Evolutionary conservation across 1,284 basidiomycete genomes (phyloP).

Genomic region (Agaricales sp.): DNA sequence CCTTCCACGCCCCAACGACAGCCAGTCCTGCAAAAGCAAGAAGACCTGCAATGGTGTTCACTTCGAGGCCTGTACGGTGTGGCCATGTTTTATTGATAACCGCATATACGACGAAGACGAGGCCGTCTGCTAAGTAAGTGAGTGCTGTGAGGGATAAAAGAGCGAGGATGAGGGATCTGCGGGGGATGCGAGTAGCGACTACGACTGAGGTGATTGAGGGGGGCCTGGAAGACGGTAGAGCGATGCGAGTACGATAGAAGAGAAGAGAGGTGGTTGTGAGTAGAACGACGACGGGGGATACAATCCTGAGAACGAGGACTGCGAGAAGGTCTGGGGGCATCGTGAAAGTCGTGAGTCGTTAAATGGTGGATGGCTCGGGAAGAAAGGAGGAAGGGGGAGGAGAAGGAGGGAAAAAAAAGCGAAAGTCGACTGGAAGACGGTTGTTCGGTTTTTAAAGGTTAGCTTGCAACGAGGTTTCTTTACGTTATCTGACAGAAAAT

Average conservation of each 20-base stretch:
- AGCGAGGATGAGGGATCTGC: slow-evolving; percentile 59
- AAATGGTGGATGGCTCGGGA: not conserved
- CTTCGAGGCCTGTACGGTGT: slow-evolving; percentile 52
- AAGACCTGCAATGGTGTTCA: slow-evolving; percentile 57
- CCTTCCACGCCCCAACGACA: slow-evolving; percentile 66
- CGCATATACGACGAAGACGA: slow-evolving; percentile 53
- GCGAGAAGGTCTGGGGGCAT: not conserved
- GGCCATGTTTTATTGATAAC: slow-evolving; percentile 59
- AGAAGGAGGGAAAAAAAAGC: not conserved
- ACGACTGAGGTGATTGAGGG: slow-evolving; percentile 63
- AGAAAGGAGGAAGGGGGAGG: not conserved
- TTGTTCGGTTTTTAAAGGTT: not conserved
- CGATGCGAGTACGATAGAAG: not conserved
- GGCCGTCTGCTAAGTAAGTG: slow-evolving; percentile 79
- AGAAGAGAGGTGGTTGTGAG: not conserved
- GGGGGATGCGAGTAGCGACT: slow-evolving; percentile 57
- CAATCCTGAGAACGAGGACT: not conserved
- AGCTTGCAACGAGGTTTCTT: not conserved
- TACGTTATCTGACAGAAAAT: not conserved
- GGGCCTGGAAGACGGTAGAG: not conserved
- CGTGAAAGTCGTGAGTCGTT: slow-evolving; percentile 1
- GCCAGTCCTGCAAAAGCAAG: slow-evolving; percentile 59
- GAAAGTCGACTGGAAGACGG: not conserved
- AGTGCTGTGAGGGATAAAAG: slow-evolving; percentile 66
- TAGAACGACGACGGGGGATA: not conserved